phyloP scores from a whole-genome alignment of 2,329 filamentous ascomycete genomes.

The Samsoniella hepiali region DNA sequence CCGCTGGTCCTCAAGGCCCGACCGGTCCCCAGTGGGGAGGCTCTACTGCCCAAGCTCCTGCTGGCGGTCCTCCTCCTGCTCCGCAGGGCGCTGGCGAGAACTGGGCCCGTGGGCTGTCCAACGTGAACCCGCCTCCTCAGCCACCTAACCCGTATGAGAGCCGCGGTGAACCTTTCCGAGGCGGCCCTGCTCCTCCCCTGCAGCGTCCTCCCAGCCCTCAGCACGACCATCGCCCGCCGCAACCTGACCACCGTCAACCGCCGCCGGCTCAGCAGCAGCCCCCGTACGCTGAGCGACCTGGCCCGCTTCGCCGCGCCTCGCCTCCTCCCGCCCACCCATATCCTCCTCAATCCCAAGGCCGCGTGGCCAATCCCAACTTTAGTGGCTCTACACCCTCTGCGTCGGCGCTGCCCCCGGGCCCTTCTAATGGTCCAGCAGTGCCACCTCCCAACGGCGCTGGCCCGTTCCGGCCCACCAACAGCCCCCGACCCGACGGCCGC shows the following conservation, averaged over 20 bases:
- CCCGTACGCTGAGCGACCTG: slow-evolving; percentile 15
- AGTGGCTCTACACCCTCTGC: slow-evolving; percentile 50
- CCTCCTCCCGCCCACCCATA: slow-evolving; percentile 44
- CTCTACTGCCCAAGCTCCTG: slow-evolving; percentile 56
- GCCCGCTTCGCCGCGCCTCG: slow-evolving; percentile 23
- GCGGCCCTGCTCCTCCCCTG: slow-evolving; percentile 62
- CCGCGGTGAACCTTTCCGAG: slow-evolving; percentile 64
- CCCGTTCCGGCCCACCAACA: slow-evolving; percentile 68
- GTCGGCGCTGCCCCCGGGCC: slow-evolving; percentile 32
- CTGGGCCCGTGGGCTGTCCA: slow-evolving; percentile 66
- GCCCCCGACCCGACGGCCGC: slow-evolving; percentile 79
- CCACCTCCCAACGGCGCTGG: slow-evolving; percentile 55
- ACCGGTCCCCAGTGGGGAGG: slow-evolving; percentile 88
- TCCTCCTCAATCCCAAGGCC: slow-evolving; percentile 51
- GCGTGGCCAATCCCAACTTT: slow-evolving; percentile 59
- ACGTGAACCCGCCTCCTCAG: slow-evolving; percentile 73
- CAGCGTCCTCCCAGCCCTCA: slow-evolving; percentile 74
- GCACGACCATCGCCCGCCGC: slow-evolving; percentile 54
- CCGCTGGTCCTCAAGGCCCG: slow-evolving; percentile 74
- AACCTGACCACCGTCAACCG: slow-evolving; percentile 43
- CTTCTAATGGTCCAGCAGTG: slow-evolving; percentile 32
- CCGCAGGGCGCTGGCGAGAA: slow-evolving; percentile 55
- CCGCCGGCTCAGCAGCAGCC: slow-evolving; percentile 10
- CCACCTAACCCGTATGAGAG: slow-evolving; percentile 80
- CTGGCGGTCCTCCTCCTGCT: slow-evolving; percentile 59